Evolutionary conservation across 495 filamentous ascomycete genomes (phyloP).

Genomic region (Neurospora pannonica): DNA sequence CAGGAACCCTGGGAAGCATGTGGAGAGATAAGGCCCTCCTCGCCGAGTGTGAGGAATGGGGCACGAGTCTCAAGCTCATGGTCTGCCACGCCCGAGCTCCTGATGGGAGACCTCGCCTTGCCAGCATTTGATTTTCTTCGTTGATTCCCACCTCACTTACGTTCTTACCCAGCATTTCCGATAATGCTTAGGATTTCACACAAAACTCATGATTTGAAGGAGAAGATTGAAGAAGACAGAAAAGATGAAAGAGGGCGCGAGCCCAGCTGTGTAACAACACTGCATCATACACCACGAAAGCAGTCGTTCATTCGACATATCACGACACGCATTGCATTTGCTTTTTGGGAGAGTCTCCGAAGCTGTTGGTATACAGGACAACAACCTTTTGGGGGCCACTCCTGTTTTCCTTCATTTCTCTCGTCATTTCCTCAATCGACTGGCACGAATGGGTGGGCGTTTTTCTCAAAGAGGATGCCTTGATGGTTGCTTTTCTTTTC

Average conservation of each 20-base stretch:
- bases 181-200: neutral
- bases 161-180: neutral
- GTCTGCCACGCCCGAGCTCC: slow-evolving; percentile 71
- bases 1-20: slow-evolving; percentile 52
- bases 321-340: neutral
- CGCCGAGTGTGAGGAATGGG: slow-evolving; percentile 74
- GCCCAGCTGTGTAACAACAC: slow-evolving; percentile 3
- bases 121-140: slow-evolving; percentile 29
- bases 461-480: neutral
- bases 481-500: neutral
- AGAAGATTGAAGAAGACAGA: neutral
- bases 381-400: neutral
- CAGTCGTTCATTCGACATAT: neutral
- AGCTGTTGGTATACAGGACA: neutral
- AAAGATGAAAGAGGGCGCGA: slow-evolving; percentile 14
- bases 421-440: neutral
- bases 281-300: neutral
- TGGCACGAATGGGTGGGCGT: neutral
- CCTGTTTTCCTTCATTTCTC: neutral
- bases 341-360: neutral
- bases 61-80: slow-evolving; percentile 79
- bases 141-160: neutral
- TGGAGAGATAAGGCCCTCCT: slow-evolving; percentile 71
- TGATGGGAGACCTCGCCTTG: slow-evolving; percentile 29
- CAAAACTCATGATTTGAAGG: neutral